Evolutionary conservation across 192 early-diverging fungal genomes (phyloP).

Genomic region (Rhizophagus prolifer): DNA sequence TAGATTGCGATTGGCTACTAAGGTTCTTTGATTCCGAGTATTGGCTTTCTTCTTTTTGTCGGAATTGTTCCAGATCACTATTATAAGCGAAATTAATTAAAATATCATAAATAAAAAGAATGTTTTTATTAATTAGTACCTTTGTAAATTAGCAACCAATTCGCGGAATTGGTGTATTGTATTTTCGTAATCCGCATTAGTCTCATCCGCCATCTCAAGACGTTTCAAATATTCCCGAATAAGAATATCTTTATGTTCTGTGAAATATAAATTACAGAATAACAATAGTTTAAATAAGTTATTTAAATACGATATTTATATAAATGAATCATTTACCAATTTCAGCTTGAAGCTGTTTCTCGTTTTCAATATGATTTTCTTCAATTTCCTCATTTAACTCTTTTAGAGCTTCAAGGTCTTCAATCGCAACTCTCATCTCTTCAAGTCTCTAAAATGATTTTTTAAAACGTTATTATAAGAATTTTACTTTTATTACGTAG

Average conservation of each 20-base stretch:
- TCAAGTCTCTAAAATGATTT: conserved; percentile 60
- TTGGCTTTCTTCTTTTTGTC: conserved; percentile 66
- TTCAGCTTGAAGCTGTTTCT: conserved; percentile 82
- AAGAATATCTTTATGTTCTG: conserved; percentile 68
- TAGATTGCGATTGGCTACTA: conserved; percentile 73
- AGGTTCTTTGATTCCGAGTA: conserved; percentile 53
- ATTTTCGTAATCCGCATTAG: conserved; percentile 81
- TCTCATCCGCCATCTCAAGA: conserved; percentile 71
- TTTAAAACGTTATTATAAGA: too few species aligned
- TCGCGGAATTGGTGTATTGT: conserved; percentile 86
- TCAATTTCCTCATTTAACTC: conserved; percentile 92
- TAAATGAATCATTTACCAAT: conserved; percentile 47
- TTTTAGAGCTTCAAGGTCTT: conserved; percentile 88
- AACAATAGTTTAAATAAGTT: neutral
- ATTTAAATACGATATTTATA: neutral
- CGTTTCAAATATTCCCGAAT: conserved; percentile 60
- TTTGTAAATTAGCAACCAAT: conserved; percentile 73
- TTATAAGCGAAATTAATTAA: conserved; percentile 11
- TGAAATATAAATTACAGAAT: neutral
- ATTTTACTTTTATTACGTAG: too few species aligned
- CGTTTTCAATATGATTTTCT: conserved; percentile 86
- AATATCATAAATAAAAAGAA: neutral
- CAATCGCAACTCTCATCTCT: conserved; percentile 72
- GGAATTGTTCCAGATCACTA: conserved; percentile 69
- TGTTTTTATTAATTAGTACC: conserved; percentile 37